Evolutionary conservation across 148 eudicot species (phyloP), one percentile per base, ranked within the genome.

Genomic region (Limonium bicolor): DNA sequence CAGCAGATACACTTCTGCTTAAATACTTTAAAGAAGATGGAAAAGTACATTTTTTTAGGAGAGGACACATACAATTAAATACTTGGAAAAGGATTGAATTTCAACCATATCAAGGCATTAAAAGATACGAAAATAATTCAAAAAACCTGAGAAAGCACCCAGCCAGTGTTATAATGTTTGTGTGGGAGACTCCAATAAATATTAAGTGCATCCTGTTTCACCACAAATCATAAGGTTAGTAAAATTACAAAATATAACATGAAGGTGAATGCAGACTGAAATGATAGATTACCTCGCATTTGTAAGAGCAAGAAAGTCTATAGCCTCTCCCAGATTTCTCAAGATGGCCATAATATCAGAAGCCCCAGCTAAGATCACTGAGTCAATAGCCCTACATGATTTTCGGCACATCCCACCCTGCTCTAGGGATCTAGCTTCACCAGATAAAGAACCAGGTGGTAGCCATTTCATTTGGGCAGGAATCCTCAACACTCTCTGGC

Each of bases 111-210:
- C n/a, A n/a, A n/a, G n/a, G n/a, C n/a, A n/a, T n/a, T n/a, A n/a
- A n/a, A n/a, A n/a, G n/a, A n/a, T n/a, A n/a, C n/a, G n/a, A n/a
- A n/a, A n/a, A n/a, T n/a, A n/a, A n/a, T n/a, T n/a, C n/a, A n/a
- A n/a, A n/a, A n/a, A n/a, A 82, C 96, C 92, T 88, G 96, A 24
- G 86, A 83, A 56, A 83, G 96, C 47, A 83, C 96, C 96, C 96
- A 88, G 27, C 80, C 73, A 14, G 96, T 88, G 36, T 77, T 69
- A 45, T 83, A 88, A 56, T 88, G 96, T 39, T 80, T 77, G 31
- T 67, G 63, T 0, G 94, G 86, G 40, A 88, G 94, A 59, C 74
- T 74, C 36, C 59, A 65, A 55, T 74, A 88, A 41, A 68, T 52
- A 56, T 77, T 71, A 67, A 88, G 58, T 30, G 94, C 96, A 46